Evolutionary conservation across 768 basidiomycete genomes (phyloP).

Genomic region (Mycena alexandri): DNA sequence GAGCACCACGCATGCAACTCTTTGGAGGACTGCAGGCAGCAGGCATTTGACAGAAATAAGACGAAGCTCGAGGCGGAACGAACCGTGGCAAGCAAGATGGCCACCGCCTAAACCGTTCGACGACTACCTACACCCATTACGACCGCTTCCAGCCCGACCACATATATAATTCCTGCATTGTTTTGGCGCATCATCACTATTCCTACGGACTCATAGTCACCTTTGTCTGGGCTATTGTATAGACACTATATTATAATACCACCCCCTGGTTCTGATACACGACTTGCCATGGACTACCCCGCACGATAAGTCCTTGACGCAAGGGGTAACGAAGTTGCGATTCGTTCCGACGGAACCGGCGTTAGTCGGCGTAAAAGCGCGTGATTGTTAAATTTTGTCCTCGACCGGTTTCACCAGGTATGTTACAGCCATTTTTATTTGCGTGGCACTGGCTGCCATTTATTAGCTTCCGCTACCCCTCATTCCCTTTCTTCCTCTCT

Average conservation of each 20-base stretch:
- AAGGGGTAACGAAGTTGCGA: too few species aligned
- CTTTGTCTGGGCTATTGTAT: constrained; percentile 26
- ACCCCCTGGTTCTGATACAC: constrained; percentile 5
- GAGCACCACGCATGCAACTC: constrained; percentile 90
- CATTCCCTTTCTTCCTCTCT: constrained; percentile 16
- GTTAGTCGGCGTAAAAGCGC: not conserved
- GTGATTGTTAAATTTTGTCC: too few species aligned
- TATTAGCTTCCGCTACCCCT: too few species aligned
- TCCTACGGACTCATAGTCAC: constrained; percentile 31
- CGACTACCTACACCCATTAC: constrained; percentile 19
- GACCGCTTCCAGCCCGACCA: not conserved
- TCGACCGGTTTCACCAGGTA: too few species aligned
- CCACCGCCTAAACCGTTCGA: constrained; percentile 64
- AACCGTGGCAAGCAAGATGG: constrained; percentile 90
- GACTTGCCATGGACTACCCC: not conserved
- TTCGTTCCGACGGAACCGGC: too few species aligned
- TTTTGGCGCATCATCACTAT: constrained; percentile 13
- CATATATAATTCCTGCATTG: constrained; percentile 27
- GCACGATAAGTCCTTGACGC: too few species aligned
- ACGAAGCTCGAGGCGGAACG: constrained; percentile 88
- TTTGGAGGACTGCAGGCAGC: constrained; percentile 77
- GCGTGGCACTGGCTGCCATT: too few species aligned
- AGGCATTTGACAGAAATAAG: constrained; percentile 66
- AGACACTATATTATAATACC: constrained; percentile 32
- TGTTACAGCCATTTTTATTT: not conserved